Conservation (phyloP, 2,329 filamentous ascomycete genomes). For the Beauveria pseudobassiana region DNA sequence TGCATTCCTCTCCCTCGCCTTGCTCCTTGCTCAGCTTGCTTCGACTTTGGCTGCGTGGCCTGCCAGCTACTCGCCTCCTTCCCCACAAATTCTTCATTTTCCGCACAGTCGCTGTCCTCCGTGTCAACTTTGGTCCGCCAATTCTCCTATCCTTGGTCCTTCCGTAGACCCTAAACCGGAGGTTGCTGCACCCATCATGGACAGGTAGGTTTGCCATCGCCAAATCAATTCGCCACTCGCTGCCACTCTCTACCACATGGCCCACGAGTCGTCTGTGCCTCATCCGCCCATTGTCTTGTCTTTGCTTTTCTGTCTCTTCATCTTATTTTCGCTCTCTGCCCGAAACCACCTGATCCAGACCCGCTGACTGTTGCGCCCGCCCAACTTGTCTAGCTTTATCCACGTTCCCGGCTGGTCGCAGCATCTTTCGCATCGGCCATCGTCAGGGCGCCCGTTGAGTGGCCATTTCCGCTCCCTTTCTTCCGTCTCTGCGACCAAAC, state of each 20-base stretch:
- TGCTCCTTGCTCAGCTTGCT: neutral
- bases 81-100: neutral
- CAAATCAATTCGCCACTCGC: neutral
- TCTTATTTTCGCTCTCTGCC: neutral
- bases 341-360: neutral
- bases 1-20: neutral
- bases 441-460: slow-evolving; percentile 27
- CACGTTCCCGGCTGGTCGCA: slow-evolving; percentile 47
- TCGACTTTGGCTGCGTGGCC: neutral
- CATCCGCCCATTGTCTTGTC: neutral
- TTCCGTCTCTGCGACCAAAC: slow-evolving; percentile 35
- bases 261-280: neutral
- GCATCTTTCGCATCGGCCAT: slow-evolving; percentile 27
- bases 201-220: slow-evolving; percentile 5
- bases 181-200: slow-evolving; percentile 2
- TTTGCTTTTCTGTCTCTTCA: too few relatives aligned
- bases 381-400: slow-evolving; percentile 37
- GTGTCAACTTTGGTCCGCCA: neutral
- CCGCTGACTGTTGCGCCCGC: slow-evolving; percentile 2
- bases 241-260: neutral
- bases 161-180: slow-evolving; percentile 11
- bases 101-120: neutral
- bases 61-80: neutral
- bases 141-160: neutral
- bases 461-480: slow-evolving; percentile 48